Conservation (phyloP, 2,329 filamentous ascomycete genomes). For the Calonectria pseudoreteaudii region DNA sequence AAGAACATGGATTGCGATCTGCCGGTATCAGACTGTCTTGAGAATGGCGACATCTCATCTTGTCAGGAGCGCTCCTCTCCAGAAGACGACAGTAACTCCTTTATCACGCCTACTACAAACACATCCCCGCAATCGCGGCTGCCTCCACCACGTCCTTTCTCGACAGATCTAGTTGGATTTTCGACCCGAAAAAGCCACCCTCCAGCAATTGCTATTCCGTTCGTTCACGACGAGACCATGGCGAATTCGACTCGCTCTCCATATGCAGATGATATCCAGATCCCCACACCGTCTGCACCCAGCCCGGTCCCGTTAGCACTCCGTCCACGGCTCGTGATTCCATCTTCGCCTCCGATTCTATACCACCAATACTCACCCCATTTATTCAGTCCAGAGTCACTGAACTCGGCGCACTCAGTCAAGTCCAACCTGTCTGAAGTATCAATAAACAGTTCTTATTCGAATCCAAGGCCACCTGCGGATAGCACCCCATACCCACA, state of each 20-base stretch:
- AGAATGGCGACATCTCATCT: not conserved
- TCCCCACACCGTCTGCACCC: not conserved
- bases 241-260: not conserved
- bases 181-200: not conserved
- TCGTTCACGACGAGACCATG: not conserved
- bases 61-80: not conserved
- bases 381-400: not conserved
- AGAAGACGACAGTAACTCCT: not conserved
- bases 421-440: not conserved
- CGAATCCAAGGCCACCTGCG: not conserved
- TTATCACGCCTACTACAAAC: not conserved
- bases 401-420: not conserved
- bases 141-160: not conserved
- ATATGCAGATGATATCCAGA: not conserved
- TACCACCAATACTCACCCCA: not conserved
- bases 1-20: conserved; percentile 63
- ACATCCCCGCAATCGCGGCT: not conserved
- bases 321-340: not conserved
- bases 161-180: not conserved
- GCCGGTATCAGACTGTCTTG: not conserved
- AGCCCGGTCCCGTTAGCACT: not conserved
- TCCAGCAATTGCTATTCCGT: not conserved
- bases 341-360: not conserved
- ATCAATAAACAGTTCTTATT: not conserved
- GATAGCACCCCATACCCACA: not conserved